Base-by-base conservation (phyloP, 805 yeast species). In the Debaryomyces maramus region DNA sequence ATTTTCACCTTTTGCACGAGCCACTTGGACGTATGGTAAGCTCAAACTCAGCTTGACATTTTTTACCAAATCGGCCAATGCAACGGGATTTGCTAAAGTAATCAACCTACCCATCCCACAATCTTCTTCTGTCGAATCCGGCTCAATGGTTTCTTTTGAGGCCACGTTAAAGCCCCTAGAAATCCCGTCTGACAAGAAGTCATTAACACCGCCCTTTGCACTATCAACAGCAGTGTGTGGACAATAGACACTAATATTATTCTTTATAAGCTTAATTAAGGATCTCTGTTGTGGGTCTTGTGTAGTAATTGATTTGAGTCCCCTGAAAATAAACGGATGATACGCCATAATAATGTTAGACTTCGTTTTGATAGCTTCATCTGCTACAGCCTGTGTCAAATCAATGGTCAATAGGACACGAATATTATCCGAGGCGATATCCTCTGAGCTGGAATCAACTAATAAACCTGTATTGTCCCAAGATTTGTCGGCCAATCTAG, bases 181-280 rank as follows among this genome's bases (percentile, higher is more conserved):
- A 5, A 84, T 62, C 2, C 87, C 86, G 27, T 77, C 79, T 1
- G 78, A 85, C 30, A 93, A 70, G 85, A 96, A 93, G 58, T 89
- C 98, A 51, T 93, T 93, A 46, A 93, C 97, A 16, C 99, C 99
- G n/a, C 84, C 85, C 9, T 63, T 61, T 7, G 93, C 93, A 17
- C 97, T 91, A 63, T 93, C 99, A 3, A 93, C 85, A 0, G 98
- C 89, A 1, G 99, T 91, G 57, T 93, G 99, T 18, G 99, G 99
- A 40, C 84, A 84, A 60, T 93, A 93, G 1, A 93, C 99, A 35
- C 89, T 78, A 41, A 93, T 77, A n/a, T 87, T 85, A 43, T 81
- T 74, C 48, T 81, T 82, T 38, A 88, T 82, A 52, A 93, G 72
- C 39, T 76, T 75, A 28, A 91, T 60, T 39, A 91, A 68, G 5